A percentile compares a stretch with the other conserved stretches of the same genome.
Conservation (phyloP, 2,329 filamentous ascomycete genomes). For the Cordyceps pruinosa region DNA sequence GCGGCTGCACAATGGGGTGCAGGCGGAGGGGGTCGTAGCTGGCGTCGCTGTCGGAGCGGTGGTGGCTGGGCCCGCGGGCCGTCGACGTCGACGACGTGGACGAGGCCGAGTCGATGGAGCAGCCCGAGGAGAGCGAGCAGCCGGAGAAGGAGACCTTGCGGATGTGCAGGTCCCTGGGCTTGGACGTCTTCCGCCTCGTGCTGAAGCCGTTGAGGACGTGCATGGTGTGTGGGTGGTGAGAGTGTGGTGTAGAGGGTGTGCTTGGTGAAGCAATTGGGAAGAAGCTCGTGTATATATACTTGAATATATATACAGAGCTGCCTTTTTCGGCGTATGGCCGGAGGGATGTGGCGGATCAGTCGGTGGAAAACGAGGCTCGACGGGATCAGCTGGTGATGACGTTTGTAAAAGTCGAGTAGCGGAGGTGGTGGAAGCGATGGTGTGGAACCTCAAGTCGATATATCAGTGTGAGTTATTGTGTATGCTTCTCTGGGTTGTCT, state of each 20-base stretch:
- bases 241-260: neutral
- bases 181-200: constrained; percentile 29
- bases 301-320: constrained; percentile 8
- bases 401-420: neutral
- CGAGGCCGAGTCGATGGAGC: constrained; percentile 27
- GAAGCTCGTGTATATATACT: constrained; percentile 9
- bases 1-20: constrained; percentile 30
- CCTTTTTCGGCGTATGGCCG: neutral
- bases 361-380: neutral
- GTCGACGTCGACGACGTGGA: constrained; percentile 26
- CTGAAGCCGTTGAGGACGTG: constrained; percentile 31
- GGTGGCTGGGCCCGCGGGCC: constrained; percentile 18
- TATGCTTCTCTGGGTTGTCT: neutral
- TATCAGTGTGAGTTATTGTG: too few species aligned
- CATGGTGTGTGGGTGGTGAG: constrained; percentile 21
- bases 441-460: neutral
- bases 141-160: constrained; percentile 36
- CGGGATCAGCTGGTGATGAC: neutral
- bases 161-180: constrained; percentile 31
- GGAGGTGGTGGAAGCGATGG: neutral
- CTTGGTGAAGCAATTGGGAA: neutral
- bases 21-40: constrained; percentile 28
- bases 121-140: constrained; percentile 31
- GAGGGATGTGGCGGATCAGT: neutral
- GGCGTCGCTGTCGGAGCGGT: constrained; percentile 19